Conservation (phyloP, 768 basidiomycete species). For the Podaxis sp. region DNA sequence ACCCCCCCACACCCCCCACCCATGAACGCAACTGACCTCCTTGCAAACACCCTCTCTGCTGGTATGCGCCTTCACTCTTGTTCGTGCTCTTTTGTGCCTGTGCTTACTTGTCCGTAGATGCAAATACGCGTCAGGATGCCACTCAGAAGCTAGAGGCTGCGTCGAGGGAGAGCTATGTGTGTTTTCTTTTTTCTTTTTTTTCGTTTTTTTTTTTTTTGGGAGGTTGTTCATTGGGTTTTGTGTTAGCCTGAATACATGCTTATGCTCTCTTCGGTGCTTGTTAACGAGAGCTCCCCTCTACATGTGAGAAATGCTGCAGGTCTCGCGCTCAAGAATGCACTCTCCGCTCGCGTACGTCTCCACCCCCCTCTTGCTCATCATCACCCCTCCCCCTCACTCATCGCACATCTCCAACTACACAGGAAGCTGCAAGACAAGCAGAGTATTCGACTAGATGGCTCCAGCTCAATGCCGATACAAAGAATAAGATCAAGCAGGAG, state of each 20-base stretch:
- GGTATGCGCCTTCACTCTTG: slow-evolving; percentile 46
- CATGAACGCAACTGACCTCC: slow-evolving; percentile 90
- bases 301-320: slow-evolving; percentile 94
- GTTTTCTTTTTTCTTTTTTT: slow-evolving; percentile 25
- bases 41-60: slow-evolving; percentile 88
- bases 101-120: slow-evolving; percentile 51
- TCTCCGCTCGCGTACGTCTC: slow-evolving; percentile 79
- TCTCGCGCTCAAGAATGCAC: slow-evolving; percentile 92
- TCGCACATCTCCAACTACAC: slow-evolving; percentile 15
- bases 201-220: slow-evolving; percentile 13
- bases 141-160: slow-evolving; percentile 86
- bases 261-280: slow-evolving; percentile 82
- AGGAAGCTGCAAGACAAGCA: slow-evolving; percentile 74
- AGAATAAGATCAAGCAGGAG: slow-evolving; percentile 83
- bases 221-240: slow-evolving; percentile 16
- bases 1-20: background rate
- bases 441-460: slow-evolving; percentile 83
- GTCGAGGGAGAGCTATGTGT: slow-evolving; percentile 84
- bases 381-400: slow-evolving; percentile 13
- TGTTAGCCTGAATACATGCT: slow-evolving; percentile 86
- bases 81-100: slow-evolving; percentile 23
- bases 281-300: slow-evolving; percentile 62
- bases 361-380: slow-evolving; percentile 2
- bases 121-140: slow-evolving; percentile 86
- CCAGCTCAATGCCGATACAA: slow-evolving; percentile 59